A percentile compares a stretch with the other conserved stretches of the same genome.
These are phyloP conservation scores for Trichomonascus vanleenenianus DNA, from an alignment of 805 yeast genomes.

Conservation along the genomic window DNA sequence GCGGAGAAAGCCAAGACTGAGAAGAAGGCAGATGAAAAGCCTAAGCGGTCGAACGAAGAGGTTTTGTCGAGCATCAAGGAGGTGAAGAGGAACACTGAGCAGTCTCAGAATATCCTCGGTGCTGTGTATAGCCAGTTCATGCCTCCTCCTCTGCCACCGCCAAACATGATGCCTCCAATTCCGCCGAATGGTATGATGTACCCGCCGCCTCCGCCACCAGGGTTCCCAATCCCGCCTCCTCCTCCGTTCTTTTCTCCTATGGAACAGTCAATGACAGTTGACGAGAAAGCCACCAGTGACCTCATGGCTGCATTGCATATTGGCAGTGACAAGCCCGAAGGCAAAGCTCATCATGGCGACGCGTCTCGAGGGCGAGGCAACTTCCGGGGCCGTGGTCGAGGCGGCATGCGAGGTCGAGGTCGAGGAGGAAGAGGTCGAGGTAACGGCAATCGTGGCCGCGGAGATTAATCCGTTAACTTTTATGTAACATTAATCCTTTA, in stretches of 20 bases:
- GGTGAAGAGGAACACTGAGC: slow-evolving; percentile 13
- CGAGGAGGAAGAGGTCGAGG: slow-evolving; percentile 14
- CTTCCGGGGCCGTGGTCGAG: slow-evolving; percentile 9
- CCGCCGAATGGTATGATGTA: slow-evolving; percentile 6
- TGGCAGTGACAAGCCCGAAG: slow-evolving; percentile 5
- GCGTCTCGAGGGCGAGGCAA: slow-evolving; percentile 4
- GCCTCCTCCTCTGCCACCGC: slow-evolving; percentile 15
- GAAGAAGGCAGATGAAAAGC: neutral
- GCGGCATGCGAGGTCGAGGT: slow-evolving; percentile 11
- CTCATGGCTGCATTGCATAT: slow-evolving; percentile 20
- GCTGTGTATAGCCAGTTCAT: slow-evolving; percentile 16
- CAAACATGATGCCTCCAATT: slow-evolving; percentile 6
- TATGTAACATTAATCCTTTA: no score
- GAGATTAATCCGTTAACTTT: no score
- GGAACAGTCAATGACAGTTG: slow-evolving; percentile 8
- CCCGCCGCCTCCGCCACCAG: slow-evolving; percentile 11
- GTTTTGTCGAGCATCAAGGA: slow-evolving; percentile 8
- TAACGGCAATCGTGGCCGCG: neutral
- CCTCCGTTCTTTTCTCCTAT: neutral
- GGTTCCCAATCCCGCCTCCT: neutral
- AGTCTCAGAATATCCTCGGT: slow-evolving; percentile 14
- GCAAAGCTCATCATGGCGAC: slow-evolving; percentile 4
- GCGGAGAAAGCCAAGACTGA: slow-evolving; percentile 1
- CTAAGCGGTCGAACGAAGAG: slow-evolving; percentile 9
- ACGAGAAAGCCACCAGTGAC: slow-evolving; percentile 18